Evolutionary conservation across 208 protist species (phyloP), one percentile per base, ranked within the genome.

Genomic region (Jaenimonas drosophilae): DNA sequence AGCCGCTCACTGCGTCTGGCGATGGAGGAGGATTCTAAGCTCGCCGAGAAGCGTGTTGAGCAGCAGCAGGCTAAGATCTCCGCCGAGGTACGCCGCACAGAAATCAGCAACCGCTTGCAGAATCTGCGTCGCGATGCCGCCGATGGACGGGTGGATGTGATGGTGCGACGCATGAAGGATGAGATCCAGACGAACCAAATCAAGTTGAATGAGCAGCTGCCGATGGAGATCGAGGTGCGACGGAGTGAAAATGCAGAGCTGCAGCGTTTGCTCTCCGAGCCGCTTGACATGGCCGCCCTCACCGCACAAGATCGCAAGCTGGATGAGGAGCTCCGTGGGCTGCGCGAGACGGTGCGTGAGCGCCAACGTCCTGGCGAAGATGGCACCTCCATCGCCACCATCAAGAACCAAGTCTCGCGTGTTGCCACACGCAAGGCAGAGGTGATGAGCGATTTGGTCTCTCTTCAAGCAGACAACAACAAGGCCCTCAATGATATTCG

Each of bases 101-200:
- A 89, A 49, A 87, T 86, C 49, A 77, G 65, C 39, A 85, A 82
- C 4, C 76, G 79, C 0, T 60, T 95, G 48, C 77, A 91, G 49
- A 89, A 90, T 56, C 40, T 92, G 23, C 73, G 73, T 52, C 82
- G 87, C 50, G 87, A 95, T 51, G 59, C 66, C 24, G 61, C 66
- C 19, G 80, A 91, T 46, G 76, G 75, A 2, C 77, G 78, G 16
- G 79, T 76, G 7, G 79, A 90, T 40, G 69, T 79, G 49, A 92
- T 95, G 66, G 69, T 91, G 27, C 70, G 76, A 21, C 77, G 82
- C 45, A 75, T 91, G 62, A 53, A 70, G 51, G 87, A 95, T 49
- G 87, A 95, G 40, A 90, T 88, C 49, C 75, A 87, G 41, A 85
- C 80, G 17, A 88, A 85, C 46, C 54, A 71, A 19, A 91, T 93